phyloP scores from a whole-genome alignment of 805 yeast genomes.

The Torulaspora franciscae region DNA sequence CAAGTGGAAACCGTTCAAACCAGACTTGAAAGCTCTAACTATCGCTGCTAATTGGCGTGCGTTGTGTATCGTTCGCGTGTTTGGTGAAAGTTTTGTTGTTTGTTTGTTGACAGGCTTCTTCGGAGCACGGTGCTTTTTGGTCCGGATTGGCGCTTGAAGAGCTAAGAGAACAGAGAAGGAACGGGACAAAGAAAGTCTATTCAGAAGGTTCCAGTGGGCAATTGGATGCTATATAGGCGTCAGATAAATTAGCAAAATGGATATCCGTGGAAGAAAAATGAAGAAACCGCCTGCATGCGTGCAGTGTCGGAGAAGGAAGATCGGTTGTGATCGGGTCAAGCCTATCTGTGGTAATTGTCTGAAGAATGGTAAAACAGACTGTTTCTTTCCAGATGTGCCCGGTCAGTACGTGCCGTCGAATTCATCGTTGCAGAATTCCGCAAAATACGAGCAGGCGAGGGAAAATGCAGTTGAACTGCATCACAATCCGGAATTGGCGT shows the following conservation, averaged over 20 bases:
- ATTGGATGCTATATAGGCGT: neutral
- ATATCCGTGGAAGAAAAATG: constrained; percentile 21
- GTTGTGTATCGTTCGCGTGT: constrained; percentile 7
- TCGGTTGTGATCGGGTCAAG: constrained; percentile 42
- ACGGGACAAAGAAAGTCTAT: neutral
- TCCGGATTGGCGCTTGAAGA: constrained; percentile 7
- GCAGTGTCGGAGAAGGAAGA: constrained; percentile 34
- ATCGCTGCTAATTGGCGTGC: neutral
- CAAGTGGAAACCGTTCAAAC: neutral
- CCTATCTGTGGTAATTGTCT: constrained; percentile 41
- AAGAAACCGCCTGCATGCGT: constrained; percentile 32
- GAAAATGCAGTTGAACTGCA: constrained; percentile 10
- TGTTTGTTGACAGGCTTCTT: constrained; percentile 7
- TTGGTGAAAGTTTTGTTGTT: constrained; percentile 1
- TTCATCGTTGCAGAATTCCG: constrained; percentile 9
- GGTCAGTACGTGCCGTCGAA: constrained; percentile 27
- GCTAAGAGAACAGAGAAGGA: neutral
- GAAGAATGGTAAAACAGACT: constrained; percentile 25
- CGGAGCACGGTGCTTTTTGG: constrained; percentile 9
- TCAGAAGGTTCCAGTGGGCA: neutral
- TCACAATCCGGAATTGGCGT: constrained; percentile 26
- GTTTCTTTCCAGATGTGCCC: constrained; percentile 32
- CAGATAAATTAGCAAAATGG: constrained; percentile 8
- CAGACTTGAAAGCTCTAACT: neutral
- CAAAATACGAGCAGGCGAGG: constrained; percentile 8